These are phyloP conservation scores for Chrysoporthe austroafricana DNA, from an alignment of 2,329 filamentous ascomycete genomes.

Conservation along the genomic window DNA sequence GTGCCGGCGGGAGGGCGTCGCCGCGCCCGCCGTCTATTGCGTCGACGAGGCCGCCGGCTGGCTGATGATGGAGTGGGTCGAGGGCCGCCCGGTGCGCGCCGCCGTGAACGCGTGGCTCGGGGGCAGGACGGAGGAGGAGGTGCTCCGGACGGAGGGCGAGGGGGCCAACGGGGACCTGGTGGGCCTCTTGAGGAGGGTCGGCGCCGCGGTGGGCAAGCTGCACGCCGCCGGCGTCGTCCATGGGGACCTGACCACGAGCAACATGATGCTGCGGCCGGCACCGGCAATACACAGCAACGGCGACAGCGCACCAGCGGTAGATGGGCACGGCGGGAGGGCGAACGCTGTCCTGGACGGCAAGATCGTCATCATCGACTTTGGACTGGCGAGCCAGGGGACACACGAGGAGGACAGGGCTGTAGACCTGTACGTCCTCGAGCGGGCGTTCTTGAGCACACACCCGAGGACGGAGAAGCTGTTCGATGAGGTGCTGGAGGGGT, in stretches of 20 bases:
- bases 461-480: conserved; percentile 82
- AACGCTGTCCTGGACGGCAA: conserved; percentile 62
- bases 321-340: conserved; percentile 30
- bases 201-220: conserved; percentile 71
- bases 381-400: conserved; percentile 78
- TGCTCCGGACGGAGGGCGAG: conserved; percentile 27
- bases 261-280: conserved; percentile 76
- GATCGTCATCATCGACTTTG: conserved; percentile 92
- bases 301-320: conserved; percentile 27
- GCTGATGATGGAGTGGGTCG: conserved; percentile 85
- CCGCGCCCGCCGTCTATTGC: conserved; percentile 80
- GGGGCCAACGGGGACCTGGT: conserved; percentile 55
- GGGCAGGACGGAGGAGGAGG: conserved; percentile 36
- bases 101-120: conserved; percentile 71
- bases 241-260: conserved; percentile 95
- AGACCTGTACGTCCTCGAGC: conserved; percentile 92
- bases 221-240: conserved; percentile 88
- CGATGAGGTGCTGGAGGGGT: conserved; percentile 72
- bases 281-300: conserved; percentile 29
- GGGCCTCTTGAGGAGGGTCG: conserved; percentile 71
- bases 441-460: conserved; percentile 94
- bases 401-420: conserved; percentile 94
- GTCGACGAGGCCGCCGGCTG: conserved; percentile 68
- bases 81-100: conserved; percentile 70
- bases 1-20: conserved; percentile 76